Evolutionary conservation across 1,284 basidiomycete genomes (phyloP), one percentile per base, ranked within the genome.

Genomic region (Spongispora temasekensis): DNA sequence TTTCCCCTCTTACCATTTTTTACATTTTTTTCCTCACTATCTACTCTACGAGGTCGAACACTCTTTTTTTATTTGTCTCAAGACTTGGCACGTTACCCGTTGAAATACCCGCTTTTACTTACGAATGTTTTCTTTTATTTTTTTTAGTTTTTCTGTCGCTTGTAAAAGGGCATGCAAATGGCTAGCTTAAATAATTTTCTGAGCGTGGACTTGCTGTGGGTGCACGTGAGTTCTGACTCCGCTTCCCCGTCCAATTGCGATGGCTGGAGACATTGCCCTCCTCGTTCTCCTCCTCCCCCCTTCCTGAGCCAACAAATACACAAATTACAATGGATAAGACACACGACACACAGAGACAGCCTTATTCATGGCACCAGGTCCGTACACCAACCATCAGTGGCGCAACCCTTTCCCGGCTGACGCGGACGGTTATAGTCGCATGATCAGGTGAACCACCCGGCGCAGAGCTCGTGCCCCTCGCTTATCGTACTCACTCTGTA

Each of bases 321-420:
- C 60, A 56, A 40, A 61, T 37, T 27, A 61, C 60, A 57, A 67
- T 68, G 65, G 65, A 75, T 44, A 75, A 74, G 55, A 62, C 58
- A 6, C 64, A 70, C 59, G 70, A 72, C 15, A 61, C 64, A 56
- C 76, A 76, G 25, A 80, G 81, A 68, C 82, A 79, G 54, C 78
- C 83, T 2, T 86, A 86, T 66, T 85, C 84, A 66, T 86, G 85
- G 84, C 85, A 86, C 68, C 84, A 86, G 80, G 84, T 85, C 61
- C 59, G 76, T 69, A 62, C 55, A 23, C 30, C 21, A 34, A 19
- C 27, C 21, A 27, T 28, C 28, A 55, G 61, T 67, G 71, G 71
- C 69, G 63, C 58, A 60, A 53, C 37, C 42, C 40, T 60, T 59
- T n/a, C 31, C 5, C 30, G 59, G 60, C 69, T 74, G 61, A 73